Evolutionary conservation across 495 filamentous ascomycete species (phyloP).

Genomic region (Penicillium canariense): DNA sequence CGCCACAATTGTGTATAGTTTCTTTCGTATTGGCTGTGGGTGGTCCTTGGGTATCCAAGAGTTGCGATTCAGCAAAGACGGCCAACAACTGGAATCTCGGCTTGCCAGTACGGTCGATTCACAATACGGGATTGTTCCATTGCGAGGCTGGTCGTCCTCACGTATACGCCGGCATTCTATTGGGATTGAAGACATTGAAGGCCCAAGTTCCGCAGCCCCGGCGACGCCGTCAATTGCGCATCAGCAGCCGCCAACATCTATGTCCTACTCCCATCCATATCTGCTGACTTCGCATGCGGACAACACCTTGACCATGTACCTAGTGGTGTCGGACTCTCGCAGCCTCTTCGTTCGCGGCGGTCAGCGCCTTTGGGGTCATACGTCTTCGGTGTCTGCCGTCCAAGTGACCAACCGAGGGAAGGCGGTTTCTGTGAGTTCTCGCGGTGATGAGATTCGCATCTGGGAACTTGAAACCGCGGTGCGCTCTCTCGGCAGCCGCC

Average conservation of each 20-base stretch:
- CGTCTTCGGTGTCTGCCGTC: constrained; percentile 81
- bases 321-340: constrained; percentile 70
- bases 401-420: constrained; percentile 85
- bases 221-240: constrained; percentile 36
- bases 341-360: constrained; percentile 69
- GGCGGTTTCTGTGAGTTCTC: constrained; percentile 80
- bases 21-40: constrained; percentile 54
- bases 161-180: constrained; percentile 27
- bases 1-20: constrained; percentile 80
- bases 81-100: constrained; percentile 54
- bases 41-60: constrained; percentile 94
- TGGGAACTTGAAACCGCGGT: constrained; percentile 89
- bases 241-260: constrained; percentile 58
- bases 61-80: constrained; percentile 58
- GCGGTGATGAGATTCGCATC: constrained; percentile 82
- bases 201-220: neutral
- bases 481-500: constrained; percentile 42
- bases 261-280: constrained; percentile 90
- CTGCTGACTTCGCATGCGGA: constrained; percentile 84
- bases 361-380: constrained; percentile 88
- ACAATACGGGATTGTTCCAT: constrained; percentile 37
- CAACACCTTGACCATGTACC: constrained; percentile 86
- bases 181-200: neutral
- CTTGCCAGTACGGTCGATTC: constrained; percentile 49
- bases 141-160: constrained; percentile 38